Evolutionary conservation across 2,329 filamentous ascomycete genomes (phyloP), one percentile per base, ranked within the genome.

Genomic region (Nemania sp.): DNA sequence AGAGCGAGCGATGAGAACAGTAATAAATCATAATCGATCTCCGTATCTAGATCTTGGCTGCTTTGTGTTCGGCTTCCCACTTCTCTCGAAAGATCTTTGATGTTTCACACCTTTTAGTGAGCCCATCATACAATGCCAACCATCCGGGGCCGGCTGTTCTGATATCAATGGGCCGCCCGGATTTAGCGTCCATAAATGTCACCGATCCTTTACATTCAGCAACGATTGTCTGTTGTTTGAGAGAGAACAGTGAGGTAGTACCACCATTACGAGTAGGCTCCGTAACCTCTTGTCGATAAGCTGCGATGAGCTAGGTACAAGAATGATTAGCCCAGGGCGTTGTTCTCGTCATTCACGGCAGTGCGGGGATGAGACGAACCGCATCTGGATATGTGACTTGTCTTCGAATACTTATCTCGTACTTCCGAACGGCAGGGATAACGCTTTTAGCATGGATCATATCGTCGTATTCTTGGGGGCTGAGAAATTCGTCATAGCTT

Each of bases 181-280:
- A 57, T 22, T 59, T 51, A n/a, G 55, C 54, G 43, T 64, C 52
- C 47, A 64, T 54, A 28, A 59, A 64, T 3, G 60, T 61, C 1
- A 53, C 40, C 1, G 58, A 63, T 3, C 61, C 61, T 23, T 55
- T 63, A 3, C 49, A 54, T 6, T 63, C 44, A 14, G 62, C 59
- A 9, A 65, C 59, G 14, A 65, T 60, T 30, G 57, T 57, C 28
- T 65, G 60, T 50, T 64, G 61, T 37, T 57, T 59, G 11, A 64
- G 57, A 2, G 60, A 66, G 37, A 57, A 63, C 7, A 40, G 19
- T 7, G 36, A 39, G 19, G 8, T n/a, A 22, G 37, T 40, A 9
- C 37, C 37, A 14, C 8, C 15, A 14, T 40, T 40, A 11, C 37
- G 37, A 3, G 37, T 40, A 3, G 37, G 37, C 37, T 40, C 37